phyloP scores from a whole-genome alignment of 768 basidiomycete species.

The Lentinula sp. region DNA sequence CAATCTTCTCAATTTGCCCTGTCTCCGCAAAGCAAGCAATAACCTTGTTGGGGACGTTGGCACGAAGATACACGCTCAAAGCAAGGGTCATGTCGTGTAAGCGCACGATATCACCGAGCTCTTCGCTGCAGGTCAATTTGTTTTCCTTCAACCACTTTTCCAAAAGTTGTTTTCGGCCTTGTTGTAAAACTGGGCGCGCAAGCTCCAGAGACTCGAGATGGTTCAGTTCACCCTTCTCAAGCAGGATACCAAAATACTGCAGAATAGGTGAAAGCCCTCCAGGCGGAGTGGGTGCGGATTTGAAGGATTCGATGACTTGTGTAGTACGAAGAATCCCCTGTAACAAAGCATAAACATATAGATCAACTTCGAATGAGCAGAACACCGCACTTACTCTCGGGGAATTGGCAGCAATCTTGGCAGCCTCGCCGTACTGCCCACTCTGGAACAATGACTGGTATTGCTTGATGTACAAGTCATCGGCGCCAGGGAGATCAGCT shows the following conservation, averaged over 20 bases:
- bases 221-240: constrained; percentile 98
- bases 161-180: constrained; percentile 92
- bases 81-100: constrained; percentile 95
- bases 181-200: constrained; percentile 91
- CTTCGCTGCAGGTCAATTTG: constrained; percentile 99
- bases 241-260: constrained; percentile 97
- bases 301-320: constrained; percentile 96
- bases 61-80: constrained; percentile 93
- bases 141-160: constrained; percentile 99
- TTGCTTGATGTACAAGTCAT: constrained; percentile 92
- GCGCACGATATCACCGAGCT: constrained; percentile 95
- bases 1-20: constrained; percentile 97
- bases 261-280: constrained; percentile 93
- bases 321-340: constrained; percentile 93
- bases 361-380: neutral
- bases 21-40: constrained; percentile 99
- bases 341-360: constrained; percentile 6
- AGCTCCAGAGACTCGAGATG: constrained; percentile 94
- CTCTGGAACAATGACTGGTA: constrained; percentile 87
- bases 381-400: constrained; percentile 57
- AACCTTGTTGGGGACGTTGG: constrained; percentile 97
- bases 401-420: constrained; percentile 96
- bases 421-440: constrained; percentile 89
- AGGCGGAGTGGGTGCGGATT: constrained; percentile 84
- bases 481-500: constrained; percentile 94